Percentiles rank a stretch among this genome's conserved stretches.
These are phyloP conservation scores for Colletotrichum incanum DNA, from an alignment of 2,329 filamentous ascomycete genomes.

Conservation along the genomic window DNA sequence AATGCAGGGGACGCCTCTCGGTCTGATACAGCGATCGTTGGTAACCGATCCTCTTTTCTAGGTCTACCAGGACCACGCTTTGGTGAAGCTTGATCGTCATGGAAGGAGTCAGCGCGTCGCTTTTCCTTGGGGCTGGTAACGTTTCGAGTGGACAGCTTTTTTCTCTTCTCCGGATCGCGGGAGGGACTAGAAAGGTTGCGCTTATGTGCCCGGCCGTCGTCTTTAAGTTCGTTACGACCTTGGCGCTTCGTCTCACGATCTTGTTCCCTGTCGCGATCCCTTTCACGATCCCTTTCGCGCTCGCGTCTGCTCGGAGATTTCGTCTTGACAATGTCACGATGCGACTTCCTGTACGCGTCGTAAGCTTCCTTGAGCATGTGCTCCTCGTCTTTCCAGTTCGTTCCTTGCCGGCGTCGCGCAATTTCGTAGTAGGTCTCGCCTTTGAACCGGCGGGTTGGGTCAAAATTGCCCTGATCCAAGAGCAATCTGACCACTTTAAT, in stretches of 20 bases:
- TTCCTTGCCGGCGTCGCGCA: conserved; percentile 84
- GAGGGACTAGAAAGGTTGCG: conserved; percentile 66
- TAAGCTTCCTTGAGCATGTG: conserved; percentile 84
- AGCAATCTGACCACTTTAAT: conserved; percentile 87
- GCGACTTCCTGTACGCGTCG: conserved; percentile 72
- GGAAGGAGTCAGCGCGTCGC: conserved; percentile 60
- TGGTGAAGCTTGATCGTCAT: conserved; percentile 63
- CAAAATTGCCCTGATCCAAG: conserved; percentile 82
- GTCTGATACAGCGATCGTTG: conserved; percentile 65
- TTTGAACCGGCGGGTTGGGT: conserved; percentile 84
- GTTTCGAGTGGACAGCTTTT: conserved; percentile 57
- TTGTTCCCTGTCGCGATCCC: conserved; percentile 55
- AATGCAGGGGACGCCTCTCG: conserved; percentile 67
- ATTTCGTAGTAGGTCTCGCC: conserved; percentile 91
- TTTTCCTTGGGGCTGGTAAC: conserved; percentile 66
- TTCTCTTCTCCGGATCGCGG: conserved; percentile 61
- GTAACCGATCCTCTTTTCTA: conserved; percentile 69
- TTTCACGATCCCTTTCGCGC: conserved; percentile 49
- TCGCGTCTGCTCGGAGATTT: conserved; percentile 66
- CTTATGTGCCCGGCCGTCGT: conserved; percentile 62
- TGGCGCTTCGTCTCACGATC: conserved; percentile 60
- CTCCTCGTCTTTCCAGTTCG: conserved; percentile 91
- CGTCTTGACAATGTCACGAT: conserved; percentile 64
- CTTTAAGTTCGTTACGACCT: conserved; percentile 61
- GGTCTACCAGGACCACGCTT: conserved; percentile 69